phyloP scores from a whole-genome alignment of 2,329 filamentous ascomycete genomes.

The Exophiala sp. region DNA sequence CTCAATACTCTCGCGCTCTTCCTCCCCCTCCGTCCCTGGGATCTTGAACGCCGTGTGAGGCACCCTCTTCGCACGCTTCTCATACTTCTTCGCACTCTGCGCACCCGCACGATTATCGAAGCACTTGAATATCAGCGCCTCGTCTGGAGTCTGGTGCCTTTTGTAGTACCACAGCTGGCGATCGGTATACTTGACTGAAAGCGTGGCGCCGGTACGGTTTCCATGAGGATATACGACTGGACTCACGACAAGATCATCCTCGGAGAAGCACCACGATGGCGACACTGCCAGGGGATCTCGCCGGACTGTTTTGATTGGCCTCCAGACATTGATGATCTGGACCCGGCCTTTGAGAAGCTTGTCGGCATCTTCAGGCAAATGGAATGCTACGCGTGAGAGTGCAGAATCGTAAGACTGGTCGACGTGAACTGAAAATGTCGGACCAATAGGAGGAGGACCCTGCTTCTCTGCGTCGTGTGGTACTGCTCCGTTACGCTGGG shows the following conservation, averaged over 20 bases:
- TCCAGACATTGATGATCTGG: constrained; percentile 5
- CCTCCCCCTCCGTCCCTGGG: not conserved
- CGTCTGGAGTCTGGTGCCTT: not conserved
- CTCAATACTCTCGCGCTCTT: constrained; percentile 5
- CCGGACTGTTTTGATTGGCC: constrained; percentile 3
- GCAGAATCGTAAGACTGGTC: not conserved
- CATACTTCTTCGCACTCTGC: constrained; percentile 4
- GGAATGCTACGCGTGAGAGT: not conserved
- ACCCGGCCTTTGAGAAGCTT: constrained; percentile 1
- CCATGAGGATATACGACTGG: constrained; percentile 2
- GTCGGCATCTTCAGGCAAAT: constrained; percentile 3
- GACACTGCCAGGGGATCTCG: constrained; percentile 1
- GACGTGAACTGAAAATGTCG: not conserved
- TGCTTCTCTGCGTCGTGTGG: constrained; percentile 2
- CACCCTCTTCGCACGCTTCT: constrained; percentile 1
- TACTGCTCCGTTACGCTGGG: not conserved
- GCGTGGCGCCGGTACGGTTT: not conserved
- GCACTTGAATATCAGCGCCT: constrained; percentile 2
- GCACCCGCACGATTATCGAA: constrained; percentile 1
- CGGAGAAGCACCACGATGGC: constrained; percentile 2
- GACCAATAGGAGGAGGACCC: not conserved
- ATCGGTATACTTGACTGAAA: constrained; percentile 2
- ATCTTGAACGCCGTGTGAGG: constrained; percentile 1
- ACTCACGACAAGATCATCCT: constrained; percentile 1
- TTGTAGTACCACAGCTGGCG: constrained; percentile 5